Evolutionary conservation across 495 filamentous ascomycete genomes (phyloP).

Genomic region (Daldinia childiae): DNA sequence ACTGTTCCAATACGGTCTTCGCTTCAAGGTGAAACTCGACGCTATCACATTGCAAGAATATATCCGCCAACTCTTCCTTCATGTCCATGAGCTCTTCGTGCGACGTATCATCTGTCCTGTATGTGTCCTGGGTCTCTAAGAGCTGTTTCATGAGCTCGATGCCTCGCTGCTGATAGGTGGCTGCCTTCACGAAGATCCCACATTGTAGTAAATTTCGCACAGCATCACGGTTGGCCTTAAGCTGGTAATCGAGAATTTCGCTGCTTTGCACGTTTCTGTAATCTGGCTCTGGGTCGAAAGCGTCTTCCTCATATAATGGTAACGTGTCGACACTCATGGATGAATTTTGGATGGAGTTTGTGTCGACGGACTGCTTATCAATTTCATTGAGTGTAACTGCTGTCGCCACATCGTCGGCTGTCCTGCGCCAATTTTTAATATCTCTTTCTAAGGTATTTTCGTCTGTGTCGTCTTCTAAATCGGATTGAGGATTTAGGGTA

Average conservation of each 20-base stretch:
- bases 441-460: conserved; percentile 24
- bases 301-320: conserved; percentile 26
- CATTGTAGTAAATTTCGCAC: conserved; percentile 21
- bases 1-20: conserved; percentile 16
- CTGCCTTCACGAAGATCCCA: conserved; percentile 28
- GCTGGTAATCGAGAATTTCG: conserved; percentile 23
- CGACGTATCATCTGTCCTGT: neutral
- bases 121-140: neutral
- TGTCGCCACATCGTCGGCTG: conserved; percentile 35
- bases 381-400: conserved; percentile 25
- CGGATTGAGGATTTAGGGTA: neutral
- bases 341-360: conserved; percentile 7
- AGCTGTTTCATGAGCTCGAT: conserved; percentile 34
- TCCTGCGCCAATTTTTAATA: conserved; percentile 34
- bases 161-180: conserved; percentile 31
- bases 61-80: conserved; percentile 41
- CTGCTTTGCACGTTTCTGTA: conserved; percentile 14
- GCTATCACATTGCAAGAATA: conserved; percentile 26
- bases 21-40: conserved; percentile 29
- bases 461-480: conserved; percentile 8
- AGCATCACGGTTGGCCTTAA: conserved; percentile 30
- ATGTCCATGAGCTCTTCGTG: conserved; percentile 27
- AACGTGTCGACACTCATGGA: conserved; percentile 27
- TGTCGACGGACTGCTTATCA: conserved; percentile 15
- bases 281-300: conserved; percentile 29